phyloP scores from a whole-genome alignment of 2,329 filamentous ascomycete genomes.

The Talaromyces piceae region DNA sequence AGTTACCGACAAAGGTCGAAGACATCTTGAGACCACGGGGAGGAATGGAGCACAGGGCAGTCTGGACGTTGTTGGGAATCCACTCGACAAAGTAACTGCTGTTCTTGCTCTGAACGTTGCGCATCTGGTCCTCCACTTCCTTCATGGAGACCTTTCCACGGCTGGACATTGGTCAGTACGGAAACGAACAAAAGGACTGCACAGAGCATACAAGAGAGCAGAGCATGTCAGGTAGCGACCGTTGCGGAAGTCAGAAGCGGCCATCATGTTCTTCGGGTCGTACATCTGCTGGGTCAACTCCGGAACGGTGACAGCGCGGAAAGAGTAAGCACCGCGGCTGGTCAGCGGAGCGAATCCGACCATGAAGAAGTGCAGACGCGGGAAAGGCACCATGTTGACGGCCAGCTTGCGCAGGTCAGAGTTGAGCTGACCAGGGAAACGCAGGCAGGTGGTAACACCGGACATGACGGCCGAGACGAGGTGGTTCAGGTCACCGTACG shows the following conservation, averaged over 20 bases:
- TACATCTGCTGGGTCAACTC: slow-evolving; percentile 99
- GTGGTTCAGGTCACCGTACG: slow-evolving; percentile 98
- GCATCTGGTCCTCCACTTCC: slow-evolving; percentile 99
- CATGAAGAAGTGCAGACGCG: slow-evolving; percentile 99
- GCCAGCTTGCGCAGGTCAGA: slow-evolving; percentile 98
- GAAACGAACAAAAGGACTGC: slow-evolving; percentile 4
- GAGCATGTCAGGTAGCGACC: slow-evolving; percentile 99
- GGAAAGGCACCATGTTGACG: slow-evolving; percentile 99
- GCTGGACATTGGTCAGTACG: slow-evolving; percentile 43
- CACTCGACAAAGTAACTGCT: slow-evolving; percentile 99
- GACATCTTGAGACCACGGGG: slow-evolving; percentile 98
- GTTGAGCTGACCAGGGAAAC: slow-evolving; percentile 99
- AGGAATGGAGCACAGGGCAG: slow-evolving; percentile 96
- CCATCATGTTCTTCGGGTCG: slow-evolving; percentile 99
- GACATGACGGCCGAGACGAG: slow-evolving; percentile 99
- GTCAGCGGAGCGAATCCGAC: slow-evolving; percentile 98
- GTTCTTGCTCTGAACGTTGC: slow-evolving; percentile 99
- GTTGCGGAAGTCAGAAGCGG: slow-evolving; percentile 98
- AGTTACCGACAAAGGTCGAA: slow-evolving; percentile 98
- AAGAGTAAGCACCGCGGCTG: slow-evolving; percentile 82
- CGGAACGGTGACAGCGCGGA: slow-evolving; percentile 95
- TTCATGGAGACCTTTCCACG: slow-evolving; percentile 99
- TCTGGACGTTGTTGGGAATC: slow-evolving; percentile 99
- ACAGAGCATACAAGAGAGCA: slow-evolving; percentile 71
- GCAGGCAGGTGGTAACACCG: slow-evolving; percentile 94